Evolutionary conservation across 2,329 filamentous ascomycete species (phyloP).

Genomic region (Fusarium pseudograminearum): DNA sequence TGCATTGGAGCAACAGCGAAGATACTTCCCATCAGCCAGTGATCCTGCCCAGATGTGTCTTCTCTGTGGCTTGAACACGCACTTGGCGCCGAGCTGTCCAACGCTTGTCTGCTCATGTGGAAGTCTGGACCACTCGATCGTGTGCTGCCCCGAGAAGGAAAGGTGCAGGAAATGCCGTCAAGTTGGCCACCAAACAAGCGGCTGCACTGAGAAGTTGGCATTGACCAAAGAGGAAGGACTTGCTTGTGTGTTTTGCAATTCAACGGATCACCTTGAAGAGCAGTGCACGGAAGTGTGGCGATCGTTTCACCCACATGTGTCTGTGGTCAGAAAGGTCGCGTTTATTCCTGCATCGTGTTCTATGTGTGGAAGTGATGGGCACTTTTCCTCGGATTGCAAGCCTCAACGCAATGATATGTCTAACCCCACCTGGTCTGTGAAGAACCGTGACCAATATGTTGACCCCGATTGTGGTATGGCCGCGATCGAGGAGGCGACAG

Average conservation of each 20-base stretch:
- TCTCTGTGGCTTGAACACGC: constrained; percentile 63
- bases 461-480: constrained; percentile 58
- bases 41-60: constrained; percentile 62
- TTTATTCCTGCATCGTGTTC: constrained; percentile 67
- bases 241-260: constrained; percentile 71
- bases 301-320: constrained; percentile 60
- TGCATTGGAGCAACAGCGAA: constrained; percentile 56
- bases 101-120: constrained; percentile 63
- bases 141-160: constrained; percentile 62
- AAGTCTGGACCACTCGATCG: constrained; percentile 59
- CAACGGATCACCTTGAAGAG: constrained; percentile 67
- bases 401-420: constrained; percentile 35
- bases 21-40: constrained; percentile 65
- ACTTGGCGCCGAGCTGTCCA: constrained; percentile 60
- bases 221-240: constrained; percentile 64
- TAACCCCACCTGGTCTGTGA: constrained; percentile 65
- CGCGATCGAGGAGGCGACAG: constrained; percentile 54
- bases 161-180: constrained; percentile 72
- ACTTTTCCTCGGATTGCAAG: constrained; percentile 69
- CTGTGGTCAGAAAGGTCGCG: constrained; percentile 61
- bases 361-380: constrained; percentile 64
- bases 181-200: constrained; percentile 65
- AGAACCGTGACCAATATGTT: constrained; percentile 63
- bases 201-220: constrained; percentile 69
- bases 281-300: constrained; percentile 72